Evolutionary conservation across 192 early-diverging fungal genomes (phyloP).

Genomic region (Coemansia sp.): DNA sequence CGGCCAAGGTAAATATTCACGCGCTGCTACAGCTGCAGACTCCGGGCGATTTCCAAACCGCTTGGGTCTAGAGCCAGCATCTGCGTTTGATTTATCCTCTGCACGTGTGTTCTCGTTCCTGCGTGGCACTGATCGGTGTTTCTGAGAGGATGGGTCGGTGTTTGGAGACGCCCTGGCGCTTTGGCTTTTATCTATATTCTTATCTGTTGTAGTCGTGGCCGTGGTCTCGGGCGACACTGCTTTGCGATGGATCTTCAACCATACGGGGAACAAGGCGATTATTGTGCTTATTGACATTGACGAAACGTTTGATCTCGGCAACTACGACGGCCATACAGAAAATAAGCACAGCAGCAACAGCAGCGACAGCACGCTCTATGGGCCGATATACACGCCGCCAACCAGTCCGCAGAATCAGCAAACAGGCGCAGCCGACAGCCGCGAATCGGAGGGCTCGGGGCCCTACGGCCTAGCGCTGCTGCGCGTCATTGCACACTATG

Average conservation of each 20-base stretch:
- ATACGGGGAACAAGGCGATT: slow-evolving; percentile 40
- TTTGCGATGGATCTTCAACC: slow-evolving; percentile 51
- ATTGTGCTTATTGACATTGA: slow-evolving; percentile 56
- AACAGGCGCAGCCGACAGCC: slow-evolving; percentile 1
- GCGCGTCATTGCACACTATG: slow-evolving; percentile 53
- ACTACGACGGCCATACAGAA: slow-evolving; percentile 12
- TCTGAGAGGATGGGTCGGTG: background rate
- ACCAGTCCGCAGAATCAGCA: slow-evolving; percentile 34
- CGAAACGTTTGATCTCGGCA: slow-evolving; percentile 38
- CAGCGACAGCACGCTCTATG: slow-evolving; percentile 23
- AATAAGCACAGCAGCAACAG: slow-evolving; percentile 16
- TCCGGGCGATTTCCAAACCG: background rate
- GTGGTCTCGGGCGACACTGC: slow-evolving; percentile 54
- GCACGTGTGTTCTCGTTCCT: background rate
- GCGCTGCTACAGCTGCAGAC: background rate
- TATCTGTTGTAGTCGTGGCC: slow-evolving; percentile 46
- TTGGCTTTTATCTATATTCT: background rate
- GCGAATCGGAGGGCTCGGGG: slow-evolving; percentile 33
- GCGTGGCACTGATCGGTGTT: slow-evolving; percentile 1
- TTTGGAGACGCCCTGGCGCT: background rate
- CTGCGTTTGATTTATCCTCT: background rate
- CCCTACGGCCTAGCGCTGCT: slow-evolving; percentile 51
- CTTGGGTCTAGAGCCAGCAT: background rate
- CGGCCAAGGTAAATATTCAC: slow-evolving; percentile 38
- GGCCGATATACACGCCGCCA: slow-evolving; percentile 48